These are phyloP conservation scores for Ascobolus immersus DNA, from an alignment of 495 filamentous ascomycete species.

Conservation along the genomic window DNA sequence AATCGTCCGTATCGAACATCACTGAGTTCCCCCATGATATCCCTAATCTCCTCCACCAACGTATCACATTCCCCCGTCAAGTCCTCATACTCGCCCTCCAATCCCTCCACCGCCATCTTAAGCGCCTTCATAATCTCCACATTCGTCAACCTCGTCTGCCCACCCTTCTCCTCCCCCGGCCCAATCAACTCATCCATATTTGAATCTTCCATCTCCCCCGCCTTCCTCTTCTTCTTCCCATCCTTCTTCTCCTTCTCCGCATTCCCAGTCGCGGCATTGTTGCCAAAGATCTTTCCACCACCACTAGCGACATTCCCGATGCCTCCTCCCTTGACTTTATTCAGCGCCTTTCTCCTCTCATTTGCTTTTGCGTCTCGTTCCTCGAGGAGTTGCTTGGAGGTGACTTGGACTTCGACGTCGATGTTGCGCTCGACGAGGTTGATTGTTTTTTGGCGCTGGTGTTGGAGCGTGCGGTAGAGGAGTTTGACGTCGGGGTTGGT, in stretches of 20 bases:
- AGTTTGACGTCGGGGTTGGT: constrained; percentile 43
- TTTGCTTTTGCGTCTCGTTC: background rate
- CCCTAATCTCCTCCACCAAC: constrained; percentile 33
- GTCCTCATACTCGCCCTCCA: constrained; percentile 38
- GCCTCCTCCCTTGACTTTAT: constrained; percentile 16
- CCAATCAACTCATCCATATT: background rate
- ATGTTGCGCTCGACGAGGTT: constrained; percentile 45
- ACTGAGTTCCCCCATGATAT: constrained; percentile 44
- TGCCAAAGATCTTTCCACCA: too few species aligned
- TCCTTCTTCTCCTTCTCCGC: constrained; percentile 6
- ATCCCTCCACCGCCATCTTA: constrained; percentile 33
- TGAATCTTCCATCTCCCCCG: background rate
- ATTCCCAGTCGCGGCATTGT: too few species aligned
- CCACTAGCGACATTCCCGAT: too few species aligned
- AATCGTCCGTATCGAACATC: constrained; percentile 62
- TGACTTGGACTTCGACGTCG: constrained; percentile 31
- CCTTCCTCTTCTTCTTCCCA: constrained; percentile 1
- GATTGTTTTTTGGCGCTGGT: constrained; percentile 39
- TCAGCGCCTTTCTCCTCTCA: constrained; percentile 15
- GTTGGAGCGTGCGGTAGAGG: constrained; percentile 59
- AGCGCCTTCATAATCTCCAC: constrained; percentile 39
- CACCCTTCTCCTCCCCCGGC: background rate
- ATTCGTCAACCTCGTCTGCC: constrained; percentile 33
- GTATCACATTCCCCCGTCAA: constrained; percentile 37
- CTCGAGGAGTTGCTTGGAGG: background rate